phyloP scores from a whole-genome alignment of 2,329 filamentous ascomycete species.

The Beauveria asiatica region DNA sequence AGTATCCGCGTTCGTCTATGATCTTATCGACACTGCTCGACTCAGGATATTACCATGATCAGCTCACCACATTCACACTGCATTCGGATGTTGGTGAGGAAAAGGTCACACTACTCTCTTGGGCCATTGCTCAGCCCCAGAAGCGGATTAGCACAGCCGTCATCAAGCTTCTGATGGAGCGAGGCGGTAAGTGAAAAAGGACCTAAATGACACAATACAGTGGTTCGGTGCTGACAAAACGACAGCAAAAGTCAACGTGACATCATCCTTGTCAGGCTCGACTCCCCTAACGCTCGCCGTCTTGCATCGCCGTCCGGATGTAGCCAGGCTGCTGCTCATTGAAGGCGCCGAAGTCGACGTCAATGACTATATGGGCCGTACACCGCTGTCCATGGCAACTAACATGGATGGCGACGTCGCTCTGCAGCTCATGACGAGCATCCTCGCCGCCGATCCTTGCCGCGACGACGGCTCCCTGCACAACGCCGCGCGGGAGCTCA shows the following conservation, averaged over 20 bases:
- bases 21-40: constrained; percentile 47
- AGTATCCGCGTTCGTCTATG: constrained; percentile 45
- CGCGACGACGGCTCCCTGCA: constrained; percentile 60
- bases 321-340: constrained; percentile 48
- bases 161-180: constrained; percentile 47
- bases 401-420: constrained; percentile 43
- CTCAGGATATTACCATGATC: constrained; percentile 52
- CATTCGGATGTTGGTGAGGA: constrained; percentile 43
- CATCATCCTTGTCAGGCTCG: constrained; percentile 41
- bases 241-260: constrained; percentile 48
- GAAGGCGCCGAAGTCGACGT: constrained; percentile 53
- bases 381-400: constrained; percentile 52
- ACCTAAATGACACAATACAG: constrained; percentile 11
- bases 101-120: constrained; percentile 47
- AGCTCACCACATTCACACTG: constrained; percentile 35
- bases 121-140: constrained; percentile 54
- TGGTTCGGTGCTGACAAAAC: constrained; percentile 12
- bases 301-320: constrained; percentile 43
- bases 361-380: constrained; percentile 47
- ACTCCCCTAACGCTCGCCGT: constrained; percentile 55
- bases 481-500: constrained; percentile 52
- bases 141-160: constrained; percentile 52
- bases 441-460: constrained; percentile 47
- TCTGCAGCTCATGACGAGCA: constrained; percentile 43
- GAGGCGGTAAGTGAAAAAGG: constrained; percentile 24